Evolutionary conservation across 2,329 filamentous ascomycete species (phyloP), one percentile per base, ranked within the genome.

Genomic region (Trichoderma sp.): DNA sequence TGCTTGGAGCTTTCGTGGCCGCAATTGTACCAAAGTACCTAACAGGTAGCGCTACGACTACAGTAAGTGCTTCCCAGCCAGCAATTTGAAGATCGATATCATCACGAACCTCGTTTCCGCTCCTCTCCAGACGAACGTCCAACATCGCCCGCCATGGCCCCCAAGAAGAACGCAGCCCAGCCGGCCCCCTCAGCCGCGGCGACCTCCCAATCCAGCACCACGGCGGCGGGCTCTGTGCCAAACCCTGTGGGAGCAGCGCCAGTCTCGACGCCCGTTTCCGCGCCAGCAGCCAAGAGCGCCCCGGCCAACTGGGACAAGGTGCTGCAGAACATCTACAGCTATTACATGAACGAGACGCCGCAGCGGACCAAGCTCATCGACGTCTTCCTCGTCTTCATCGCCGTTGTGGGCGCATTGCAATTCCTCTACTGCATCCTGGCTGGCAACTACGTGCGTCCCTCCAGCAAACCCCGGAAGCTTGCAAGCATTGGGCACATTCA

Each of bases 281-380:
- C 74, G 35, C 18, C 60, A 8, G 27, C 67, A n/a, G 29, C 66
- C 6, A 75, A 63, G 60, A 73, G 29, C 73, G 27, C 66, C 78
- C 80, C 83, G 73, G 81, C 81, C 76, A 84, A 82, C 79, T 87
- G 87, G 85, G 82, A 87, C 81, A 87, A 92, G 80, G 93, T 97
- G 78, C 86, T 92, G 60, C 80, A 88, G 74, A 92, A 91, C 82
- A 88, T 98, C 79, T 93, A 92, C 89, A 87, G 91, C 80, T 91
- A 94, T 85, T 99, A 99, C 85, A 84, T 92, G 74, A 87, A 93
- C 79, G 89, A 91, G 79, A 99, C 97, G 62, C 92, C 96, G 64
- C 95, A 98, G 88, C 92, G 96, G 77, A 96, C 93, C 65, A 97
- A 97, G 89, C 90, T 99, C 77, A 90, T 98, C 77, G 97, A 99